Evolutionary conservation across 2,329 filamentous ascomycete species (phyloP), one percentile per base, ranked within the genome.

Genomic region (Ophiosphaerella narmari): DNA sequence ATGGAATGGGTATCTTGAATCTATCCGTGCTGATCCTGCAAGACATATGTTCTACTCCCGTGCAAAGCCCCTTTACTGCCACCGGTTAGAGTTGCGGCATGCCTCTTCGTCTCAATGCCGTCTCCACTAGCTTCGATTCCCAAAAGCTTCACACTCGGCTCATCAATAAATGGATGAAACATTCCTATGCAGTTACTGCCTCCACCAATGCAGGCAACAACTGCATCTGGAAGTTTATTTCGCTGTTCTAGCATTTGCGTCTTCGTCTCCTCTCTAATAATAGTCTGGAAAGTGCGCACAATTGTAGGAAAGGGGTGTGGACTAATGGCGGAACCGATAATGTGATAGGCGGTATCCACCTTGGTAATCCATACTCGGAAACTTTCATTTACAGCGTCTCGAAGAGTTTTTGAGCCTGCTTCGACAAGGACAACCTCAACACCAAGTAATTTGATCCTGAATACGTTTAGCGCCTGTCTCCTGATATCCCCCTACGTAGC

Each of bases 251-350:
- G 79, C 88, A 99, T 92, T 77, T 97, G 93, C 63, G 86, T 78
- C 80, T 94, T 96, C 38, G 94, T 97, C 80, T 99, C 94, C 63
- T 89, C 85, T 48, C 94, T 94, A 61, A 99, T 99, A 55, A 99
- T 89, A 4, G 89, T 94, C 77, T 97, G 94, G 86, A 99, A 97
- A 0, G 93, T 97, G 53, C 94, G 87, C 43, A 97, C 94, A 56
- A 97, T 97, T 43, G 91, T 96, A 1, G 94, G 94, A 86, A 97
- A 97, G 9, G 94, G 94, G 73, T 99, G 94, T 39, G 94, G 94
- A 0, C 94, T 94, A 64, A 99, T 99, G 38, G 94, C 94, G 13
- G 91, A 97, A 48, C 94, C 94, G 65, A 99, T 96, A 66, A 97
- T 94, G 80, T 97, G 99, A 80, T 99, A 94, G 0, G 94, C 97